Evolutionary conservation across 306 rosid genomes (phyloP), one percentile per base, ranked within the genome.

Genomic region (Casuarina cunninghamiana): DNA sequence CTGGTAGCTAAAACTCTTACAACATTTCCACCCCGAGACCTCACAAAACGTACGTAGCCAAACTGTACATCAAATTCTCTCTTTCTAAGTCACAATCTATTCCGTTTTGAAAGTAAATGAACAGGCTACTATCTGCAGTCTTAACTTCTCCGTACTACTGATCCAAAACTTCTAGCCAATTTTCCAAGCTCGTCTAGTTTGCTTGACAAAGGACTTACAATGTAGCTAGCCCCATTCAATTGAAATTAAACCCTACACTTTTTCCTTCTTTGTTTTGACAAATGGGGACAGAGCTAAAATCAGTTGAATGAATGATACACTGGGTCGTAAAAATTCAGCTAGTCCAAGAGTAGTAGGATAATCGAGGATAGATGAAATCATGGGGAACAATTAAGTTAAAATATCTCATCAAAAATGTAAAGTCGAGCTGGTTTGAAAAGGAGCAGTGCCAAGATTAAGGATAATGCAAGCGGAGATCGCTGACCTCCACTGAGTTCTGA

Each of bases 401-500:
- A 50, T 86, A 91, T 97, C 98, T 95, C 98, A 61, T 95, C 98
- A 74, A 95, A 83, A 75, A 95, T 95, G 82, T 95, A 95, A 13
- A 95, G 95, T 68, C 97, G 98, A 82, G 98, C 98, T 48, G 98
- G 98, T 78, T 95, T 95, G 83, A 95, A 95, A 57, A 95, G 97
- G 82, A 95, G 97, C 85, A 95, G 86, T 16, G 98, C 97, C 82
- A 95, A 84, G 79, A 95, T 95, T 63, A 92, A 85, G 74, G 97
- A 92, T 75, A 95, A 97, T 73, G 98, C 98, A 62, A 95, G 96
- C 78, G 92, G 88, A 61, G 98, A 95, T 83, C 98, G 91, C 83
- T 95, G 98, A 57, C 98, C 98, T 73, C 98, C 98, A 86, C 98
- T 95, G 68, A 95, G 81, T 84, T 95, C 98, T 37, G 98, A 95